phyloP scores from a whole-genome alignment of 2,329 filamentous ascomycete species.

The Colletotrichum echinochloae region DNA sequence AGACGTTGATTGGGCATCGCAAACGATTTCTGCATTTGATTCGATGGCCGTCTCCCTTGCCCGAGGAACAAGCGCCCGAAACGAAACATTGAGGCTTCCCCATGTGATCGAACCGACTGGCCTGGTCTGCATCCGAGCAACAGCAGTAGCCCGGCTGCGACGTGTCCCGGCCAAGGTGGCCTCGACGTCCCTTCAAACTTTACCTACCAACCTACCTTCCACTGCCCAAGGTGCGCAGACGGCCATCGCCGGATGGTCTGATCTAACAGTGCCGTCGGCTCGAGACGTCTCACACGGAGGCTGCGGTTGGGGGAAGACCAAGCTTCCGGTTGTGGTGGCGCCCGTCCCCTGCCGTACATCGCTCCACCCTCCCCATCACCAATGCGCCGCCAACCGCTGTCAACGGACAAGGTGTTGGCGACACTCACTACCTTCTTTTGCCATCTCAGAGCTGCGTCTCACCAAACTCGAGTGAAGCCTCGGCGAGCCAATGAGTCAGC shows the following conservation, averaged over 20 bases:
- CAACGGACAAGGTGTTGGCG: conserved; percentile 8
- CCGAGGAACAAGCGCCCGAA: conserved; percentile 33
- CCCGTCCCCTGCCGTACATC: conserved; percentile 1
- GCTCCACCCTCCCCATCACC: neutral
- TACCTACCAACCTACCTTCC: neutral
- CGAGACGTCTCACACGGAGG: conserved; percentile 35
- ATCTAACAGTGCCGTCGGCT: conserved; percentile 14
- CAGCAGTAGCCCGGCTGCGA: conserved; percentile 1
- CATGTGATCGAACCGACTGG: conserved; percentile 22
- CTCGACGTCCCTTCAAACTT: neutral
- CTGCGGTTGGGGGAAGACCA: conserved; percentile 1
- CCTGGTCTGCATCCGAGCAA: neutral
- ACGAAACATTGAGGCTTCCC: conserved; percentile 24
- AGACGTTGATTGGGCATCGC: conserved; percentile 22
- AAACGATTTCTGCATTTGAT: conserved; percentile 5
- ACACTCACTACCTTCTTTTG: neutral
- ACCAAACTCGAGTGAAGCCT: neutral
- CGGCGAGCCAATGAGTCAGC: neutral
- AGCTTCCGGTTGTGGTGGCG: conserved; percentile 2
- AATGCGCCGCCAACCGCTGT: neutral
- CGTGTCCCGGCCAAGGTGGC: conserved; percentile 26
- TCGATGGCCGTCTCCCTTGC: neutral
- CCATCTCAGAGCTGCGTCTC: conserved; percentile 9
- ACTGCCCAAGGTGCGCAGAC: conserved; percentile 17
- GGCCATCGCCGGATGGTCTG: conserved; percentile 24